Percentiles rank a stretch among this genome's conserved stretches.
These are phyloP conservation scores for Petunia hybrid DNA, from an alignment of 305 asterid genomes.

Conservation along the genomic window DNA sequence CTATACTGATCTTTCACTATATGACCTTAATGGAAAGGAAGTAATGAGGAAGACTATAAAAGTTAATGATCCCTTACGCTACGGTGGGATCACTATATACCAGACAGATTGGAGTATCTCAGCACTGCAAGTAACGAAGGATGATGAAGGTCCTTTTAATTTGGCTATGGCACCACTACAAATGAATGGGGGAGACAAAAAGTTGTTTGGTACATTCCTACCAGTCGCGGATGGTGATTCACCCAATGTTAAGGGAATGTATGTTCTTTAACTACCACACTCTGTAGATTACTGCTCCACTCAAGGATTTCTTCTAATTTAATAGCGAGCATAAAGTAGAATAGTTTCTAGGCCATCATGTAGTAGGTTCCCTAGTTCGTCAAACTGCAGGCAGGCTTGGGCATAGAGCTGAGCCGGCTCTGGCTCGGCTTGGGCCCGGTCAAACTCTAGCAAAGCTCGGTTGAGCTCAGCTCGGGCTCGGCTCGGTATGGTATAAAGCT, in stretches of 20 bases:
- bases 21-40: conserved; percentile 85
- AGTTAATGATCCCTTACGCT: conserved; percentile 88
- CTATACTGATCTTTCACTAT: conserved; percentile 82
- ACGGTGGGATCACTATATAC: conserved; percentile 69
- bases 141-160: conserved; percentile 87
- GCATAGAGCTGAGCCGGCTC: no score
- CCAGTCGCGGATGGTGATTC: conserved; percentile 71
- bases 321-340: conserved; percentile 3
- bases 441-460: no score
- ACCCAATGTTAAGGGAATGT: conserved; percentile 76
- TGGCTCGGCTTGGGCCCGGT: no score
- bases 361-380: background rate
- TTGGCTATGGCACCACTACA: conserved; percentile 93
- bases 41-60: conserved; percentile 82
- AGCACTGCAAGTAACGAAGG: conserved; percentile 74
- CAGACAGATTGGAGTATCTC: conserved; percentile 49
- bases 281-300: background rate
- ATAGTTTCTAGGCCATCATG: background rate
- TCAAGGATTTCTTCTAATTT: conserved; percentile 9
- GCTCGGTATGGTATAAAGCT: no score
- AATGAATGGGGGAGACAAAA: conserved; percentile 79
- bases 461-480: no score
- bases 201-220: conserved; percentile 78
- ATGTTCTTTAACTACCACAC: conserved; percentile 37
- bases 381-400: background rate